Evolutionary conservation across 1,284 basidiomycete species (phyloP), one percentile per base, ranked within the genome.

Genomic region (Xerocomus amazonicus): DNA sequence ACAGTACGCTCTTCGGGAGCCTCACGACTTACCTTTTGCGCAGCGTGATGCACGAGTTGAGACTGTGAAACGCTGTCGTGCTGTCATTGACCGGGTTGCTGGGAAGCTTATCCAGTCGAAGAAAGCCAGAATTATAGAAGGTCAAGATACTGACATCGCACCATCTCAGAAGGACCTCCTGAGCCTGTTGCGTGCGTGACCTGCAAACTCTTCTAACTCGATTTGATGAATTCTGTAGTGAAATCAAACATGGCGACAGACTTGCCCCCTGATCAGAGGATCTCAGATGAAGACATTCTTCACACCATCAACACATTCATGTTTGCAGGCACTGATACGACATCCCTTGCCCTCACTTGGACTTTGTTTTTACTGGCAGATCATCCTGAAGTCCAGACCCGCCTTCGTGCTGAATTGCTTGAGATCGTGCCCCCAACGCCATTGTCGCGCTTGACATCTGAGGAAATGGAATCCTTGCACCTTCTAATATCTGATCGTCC

Each of bases 261-360:
- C 53, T 70, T 87, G 14, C 72, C 81, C 10, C 71, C 73, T 0
- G 80, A 84, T 44, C 81, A 90, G 56, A 80, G 84, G 38, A 83
- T 93, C 52, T 87, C 88, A 2, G 88, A 92, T 59, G 80, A 83
- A 39, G 90, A 92, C 57, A 83, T 92, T 41, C 72, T 90, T 31
- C 73, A 90, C 59, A 91, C 84, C 56, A 83, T 92, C 67, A 91
- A 89, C 56, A 92, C 90, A 0, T 87, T 92, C 65, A 81, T 92
- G 73, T 90, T 92, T 67, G 90, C 88, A 13, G 90, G 90, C 10
- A 88, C 88, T 5, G 90, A 93, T 60, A 91, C 91, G 0, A 87
- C 86, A 10, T 87, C 87, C 2, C 78, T 92, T 27, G 77, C 83
- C 9, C 71, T 91, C 43, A 86, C 87, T 0, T 93, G 90, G 90